Base-by-base conservation (phyloP, 352 stramenopile species). In the Pythium dissimile region DNA sequence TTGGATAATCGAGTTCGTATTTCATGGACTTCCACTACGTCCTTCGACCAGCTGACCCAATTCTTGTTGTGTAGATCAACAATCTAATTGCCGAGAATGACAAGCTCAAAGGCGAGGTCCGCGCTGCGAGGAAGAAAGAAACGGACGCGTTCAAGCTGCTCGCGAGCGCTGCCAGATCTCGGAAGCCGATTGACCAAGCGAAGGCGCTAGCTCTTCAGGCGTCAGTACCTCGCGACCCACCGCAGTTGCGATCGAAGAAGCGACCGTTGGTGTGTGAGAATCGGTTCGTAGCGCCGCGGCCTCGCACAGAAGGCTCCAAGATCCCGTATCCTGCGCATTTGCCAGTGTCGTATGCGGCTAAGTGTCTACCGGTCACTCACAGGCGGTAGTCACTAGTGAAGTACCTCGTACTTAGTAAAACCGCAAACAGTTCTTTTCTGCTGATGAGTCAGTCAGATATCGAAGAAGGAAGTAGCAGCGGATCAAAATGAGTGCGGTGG, bases 1-100 rank as follows among this genome's bases (percentile, higher is more conserved):
- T 49, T 82, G 9, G 74, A 88, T n/a, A 50, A 67, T 0, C 81
- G 80, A 71, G 80, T 86, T 18, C 10, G 62, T 48, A n/a, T 37
- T 12, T 8, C 27, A 6, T 1, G 41, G 5, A 32, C 1, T 38
- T 20, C 23, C 3, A 18, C 0, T 1, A 26, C 27, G 5, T 10
- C 8, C 16, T 8, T 26, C 27, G 31, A 30, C n/a, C n/a, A 21
- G 26, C 0, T 15, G 31, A 35, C 27, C 51, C 24, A 26, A 34
- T n/a, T n/a, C n/a, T 47, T 62, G 31, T 18, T 46, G 34, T 46
- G 3, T 50, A 89, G 77, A 77, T 90, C 13, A 83, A 90, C 31
- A 51, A 48, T 8, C 46, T 90, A 3, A 60, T 42, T 23, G 66
- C 65, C 0, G 73, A 87, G 15, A 82, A 83, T 12, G 54, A 72